Evolutionary conservation across 805 yeast species (phyloP).

Genomic region (Ogataea paraovalis): DNA sequence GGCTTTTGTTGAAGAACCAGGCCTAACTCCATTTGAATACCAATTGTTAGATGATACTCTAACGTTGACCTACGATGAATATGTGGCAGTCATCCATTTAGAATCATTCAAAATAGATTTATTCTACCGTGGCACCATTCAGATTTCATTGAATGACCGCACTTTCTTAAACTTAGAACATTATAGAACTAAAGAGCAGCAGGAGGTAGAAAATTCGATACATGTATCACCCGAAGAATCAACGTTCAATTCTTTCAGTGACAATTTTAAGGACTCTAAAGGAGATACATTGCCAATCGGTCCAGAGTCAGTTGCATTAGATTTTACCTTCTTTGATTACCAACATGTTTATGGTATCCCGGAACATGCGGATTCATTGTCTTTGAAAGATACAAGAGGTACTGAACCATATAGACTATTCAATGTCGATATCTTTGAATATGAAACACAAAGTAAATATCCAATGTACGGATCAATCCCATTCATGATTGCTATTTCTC

Average conservation of each 20-base stretch:
- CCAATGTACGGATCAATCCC: conserved; percentile 98
- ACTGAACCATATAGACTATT: conserved; percentile 79
- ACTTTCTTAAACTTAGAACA: conserved; percentile 82
- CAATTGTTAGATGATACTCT: conserved; percentile 18
- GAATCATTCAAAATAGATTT: conserved; percentile 51
- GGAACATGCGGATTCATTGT: conserved; percentile 84
- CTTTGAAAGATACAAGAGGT: conserved; percentile 62
- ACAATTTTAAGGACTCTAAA: conserved; percentile 62
- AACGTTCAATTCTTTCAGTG: conserved; percentile 63
- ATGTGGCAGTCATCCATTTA: conserved; percentile 40
- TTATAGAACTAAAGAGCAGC: conserved; percentile 47
- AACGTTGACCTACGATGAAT: conserved; percentile 38
- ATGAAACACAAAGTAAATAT: conserved; percentile 72
- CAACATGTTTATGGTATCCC: conserved; percentile 87
- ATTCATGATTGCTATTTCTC: conserved; percentile 66
- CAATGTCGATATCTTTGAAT: conserved; percentile 95
- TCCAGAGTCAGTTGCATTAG: conserved; percentile 86
- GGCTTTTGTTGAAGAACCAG: conserved; percentile 42
- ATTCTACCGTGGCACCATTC: conserved; percentile 39
- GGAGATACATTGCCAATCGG: conserved; percentile 70
- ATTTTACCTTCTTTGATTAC: conserved; percentile 60
- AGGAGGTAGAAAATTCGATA: conserved; percentile 32
- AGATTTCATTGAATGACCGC: conserved; percentile 63
- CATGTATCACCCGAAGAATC: conserved; percentile 57
- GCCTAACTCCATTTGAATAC: conserved; percentile 17